Base-by-base conservation (phyloP, 2,329 filamentous ascomycete genomes). In the Beauveria sp. region DNA sequence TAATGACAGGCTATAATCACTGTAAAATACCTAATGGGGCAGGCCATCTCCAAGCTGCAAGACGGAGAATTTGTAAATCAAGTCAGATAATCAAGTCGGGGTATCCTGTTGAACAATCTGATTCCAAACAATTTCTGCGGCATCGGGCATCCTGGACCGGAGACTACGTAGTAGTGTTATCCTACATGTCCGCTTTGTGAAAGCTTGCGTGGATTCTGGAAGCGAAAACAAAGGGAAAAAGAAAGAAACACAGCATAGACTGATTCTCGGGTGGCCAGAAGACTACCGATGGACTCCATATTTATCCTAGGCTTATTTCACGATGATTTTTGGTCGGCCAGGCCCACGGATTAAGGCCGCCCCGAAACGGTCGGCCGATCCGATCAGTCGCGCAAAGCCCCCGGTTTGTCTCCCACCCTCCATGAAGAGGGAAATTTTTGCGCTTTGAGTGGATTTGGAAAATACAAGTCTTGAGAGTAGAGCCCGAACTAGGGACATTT, bases 361-460 rank as follows among this genome's bases (percentile, higher is more conserved):
- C 16, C 52, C 40, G 40, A 55, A 55, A 55, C 40, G 31, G 46
- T 59, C 56, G 56, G 56, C 56, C 45, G 56, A 59, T 59, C 56
- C 45, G 56, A 59, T 59, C 48, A 51, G 56, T 40, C 52, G 24
- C 34, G 31, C 40, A 55, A 16, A 26, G 24, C 14, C 20, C n/a
- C 20, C 16, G 38, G 6, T 45, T 55, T 34, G 31, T 34, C 31
- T 34, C 31, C 31, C 31, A 34, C 31, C 31, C 31, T 34, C 31
- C 31, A 34, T 34, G 3, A 12, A 34, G 31, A 34, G 3, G 31
- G 10, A 34, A 34, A 5, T 34, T 43, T 28, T 9, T 16, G 52
- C 38, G 6, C 5, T 14, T 34, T 5, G 40, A 40, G 52, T 28
- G 45, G 28, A 24, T 18, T 18, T 45, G 7, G 38, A 4, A 14